Evolutionary conservation across 169 alveolate species (phyloP), one percentile per base, ranked within the genome.

Genomic region (Plasmodium coatneyi): DNA sequence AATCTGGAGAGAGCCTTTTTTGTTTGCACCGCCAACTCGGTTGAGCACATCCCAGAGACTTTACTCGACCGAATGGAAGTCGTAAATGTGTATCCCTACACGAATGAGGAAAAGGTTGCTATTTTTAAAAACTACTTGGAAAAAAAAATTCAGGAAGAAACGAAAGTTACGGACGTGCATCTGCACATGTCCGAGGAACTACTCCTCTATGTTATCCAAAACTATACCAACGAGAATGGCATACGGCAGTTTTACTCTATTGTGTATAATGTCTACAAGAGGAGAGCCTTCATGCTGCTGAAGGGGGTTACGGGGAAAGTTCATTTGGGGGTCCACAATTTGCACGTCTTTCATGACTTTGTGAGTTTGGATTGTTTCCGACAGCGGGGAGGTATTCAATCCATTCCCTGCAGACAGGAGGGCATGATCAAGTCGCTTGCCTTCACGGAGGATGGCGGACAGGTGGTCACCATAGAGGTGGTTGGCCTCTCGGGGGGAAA

Each of bases 401-500:
- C 19, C n/a, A 0, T 16, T 66, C 34, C 54, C 36, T 60, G 19
- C 9, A 7, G 12, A 0, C 54, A 74, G 0, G 82, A 96, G 78
- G 99, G 99, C 1, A 99, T 97, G 34, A 98, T 98, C 66, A 97
- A 97, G 97, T 99, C 99, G 7, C 96, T 98, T 49, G 99, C 99
- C 16, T 98, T 98, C 97, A 98, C 99, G 49, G 96, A 97, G 66
- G 92, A 95, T 92, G 99, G 99, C 30, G 99, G 99, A 9, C 97
- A 98, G 4, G 96, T 97, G 71, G 92, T 98, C 36, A 98, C 96
- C 34, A 98, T 98, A 39, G 99, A 98, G 95, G 98, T 99, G 1
- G 82, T 96, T 1, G 98, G 98, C 7, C 95, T 93, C 46, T 56
- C 92, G n/a, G 22, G 22, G 12, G 56, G 14, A 30, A 54, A 34